Conservation (phyloP, 208 protist genomes). For the Crithidia expoeki region DNA sequence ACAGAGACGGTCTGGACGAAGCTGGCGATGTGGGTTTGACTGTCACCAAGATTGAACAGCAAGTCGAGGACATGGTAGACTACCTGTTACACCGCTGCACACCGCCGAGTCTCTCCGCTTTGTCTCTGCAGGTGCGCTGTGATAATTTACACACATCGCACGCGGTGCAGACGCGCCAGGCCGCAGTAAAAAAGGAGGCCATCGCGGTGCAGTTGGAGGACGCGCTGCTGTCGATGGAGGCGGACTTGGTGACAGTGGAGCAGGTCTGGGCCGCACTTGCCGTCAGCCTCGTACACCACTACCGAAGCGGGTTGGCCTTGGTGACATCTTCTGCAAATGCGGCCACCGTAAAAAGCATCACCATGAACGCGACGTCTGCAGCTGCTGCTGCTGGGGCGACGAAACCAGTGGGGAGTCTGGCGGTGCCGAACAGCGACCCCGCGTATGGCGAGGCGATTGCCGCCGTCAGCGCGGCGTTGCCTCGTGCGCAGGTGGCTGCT, state of each 20-base stretch:
- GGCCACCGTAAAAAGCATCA: neutral
- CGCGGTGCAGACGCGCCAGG: conserved; percentile 40
- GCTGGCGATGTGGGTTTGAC: conserved; percentile 66
- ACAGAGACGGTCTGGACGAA: conserved; percentile 46
- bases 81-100: conserved; percentile 64
- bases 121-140: conserved; percentile 68
- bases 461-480: conserved; percentile 76
- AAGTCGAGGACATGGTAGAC: conserved; percentile 62
- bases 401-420: neutral
- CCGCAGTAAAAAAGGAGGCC: conserved; percentile 71
- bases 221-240: conserved; percentile 57
- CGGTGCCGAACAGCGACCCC: conserved; percentile 12
- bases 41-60: conserved; percentile 62
- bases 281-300: conserved; percentile 74
- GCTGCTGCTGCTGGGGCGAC: conserved; percentile 13
- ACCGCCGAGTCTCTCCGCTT: conserved; percentile 52
- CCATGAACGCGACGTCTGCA: neutral
- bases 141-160: conserved; percentile 39
- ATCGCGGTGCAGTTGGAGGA: conserved; percentile 64
- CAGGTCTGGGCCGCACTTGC: conserved; percentile 73
- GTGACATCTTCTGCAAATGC: neutral
- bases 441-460: conserved; percentile 63
- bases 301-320: conserved; percentile 20
- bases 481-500: conserved; percentile 53
- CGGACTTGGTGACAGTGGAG: conserved; percentile 46